Base-by-base conservation (phyloP, 164 flowering plant genomes). In the Dillenia turbinata region DNA sequence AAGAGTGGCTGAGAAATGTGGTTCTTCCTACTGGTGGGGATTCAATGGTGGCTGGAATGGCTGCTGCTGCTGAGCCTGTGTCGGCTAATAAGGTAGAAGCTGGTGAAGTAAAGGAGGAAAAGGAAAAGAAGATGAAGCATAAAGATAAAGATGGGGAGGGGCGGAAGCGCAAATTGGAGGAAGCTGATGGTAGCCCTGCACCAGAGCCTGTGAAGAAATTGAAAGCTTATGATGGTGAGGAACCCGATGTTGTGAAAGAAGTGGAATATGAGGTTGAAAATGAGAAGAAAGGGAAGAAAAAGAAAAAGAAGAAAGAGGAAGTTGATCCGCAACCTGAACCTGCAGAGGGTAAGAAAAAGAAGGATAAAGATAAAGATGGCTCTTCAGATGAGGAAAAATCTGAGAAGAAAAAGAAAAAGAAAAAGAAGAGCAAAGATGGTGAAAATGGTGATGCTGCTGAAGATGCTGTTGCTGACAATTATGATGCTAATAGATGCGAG, bases 1-100 rank as follows among this genome's bases (percentile, higher is more conserved):
- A 66, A 13, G 90, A 88, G 67, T 88, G 94, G 94, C 0, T 47
- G 69, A 79, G 89, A 69, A 87, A 87, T 75, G 79, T 83, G 57
- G 84, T 73, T 54, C 73, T 85, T 47, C 90, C 87, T 0, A 48
- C 84, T 10, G 90, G 93, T 19, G 88, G 84, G 51, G 90, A 87
- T 77, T 64, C 84, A 45, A 40, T 79, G 66, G 71, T 87, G 66
- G 93, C 93, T 0, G 50, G 82, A 15, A 67, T 75, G 56, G 88
- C 90, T 2, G 90, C 90, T 64, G 63, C 78, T 0, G 40, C 75
- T 26, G 79, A 67, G 40, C 63, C 70, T 0, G 66, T 26, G 24
- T 40, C 14, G 2, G 76, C 19, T 48, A 58, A 66, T 60, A 68
- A 14, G 17, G 76, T 63, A 0, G 53, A 4, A 10, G 62, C 1